These are phyloP conservation scores for Vigna mungo DNA, from an alignment of 306 rosid genomes.

Conservation along the genomic window DNA sequence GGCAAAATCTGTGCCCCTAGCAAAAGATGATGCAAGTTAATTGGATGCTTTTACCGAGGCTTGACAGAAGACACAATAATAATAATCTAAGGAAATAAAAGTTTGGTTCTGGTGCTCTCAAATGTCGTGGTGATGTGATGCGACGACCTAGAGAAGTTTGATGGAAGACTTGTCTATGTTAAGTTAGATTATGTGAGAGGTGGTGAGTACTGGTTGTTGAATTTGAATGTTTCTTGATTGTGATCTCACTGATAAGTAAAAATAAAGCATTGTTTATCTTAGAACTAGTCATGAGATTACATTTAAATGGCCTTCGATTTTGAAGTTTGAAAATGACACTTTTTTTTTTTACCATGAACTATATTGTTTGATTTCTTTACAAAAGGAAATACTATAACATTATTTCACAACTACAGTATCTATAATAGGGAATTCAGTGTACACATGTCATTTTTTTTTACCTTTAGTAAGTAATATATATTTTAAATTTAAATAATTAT, in stretches of 20 bases:
- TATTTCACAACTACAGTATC: not conserved
- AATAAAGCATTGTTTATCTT: not conserved
- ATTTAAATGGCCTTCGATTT: not conserved
- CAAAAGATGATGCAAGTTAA: slow-evolving; percentile 61
- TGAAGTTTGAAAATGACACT: not conserved
- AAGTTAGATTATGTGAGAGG: not conserved
- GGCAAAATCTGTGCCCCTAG: slow-evolving; percentile 79
- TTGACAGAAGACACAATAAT: slow-evolving; percentile 35
- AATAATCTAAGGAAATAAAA: slow-evolving; percentile 44
- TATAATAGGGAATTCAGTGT: too few relatives aligned
- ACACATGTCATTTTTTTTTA: too few relatives aligned
- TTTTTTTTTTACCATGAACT: not conserved
- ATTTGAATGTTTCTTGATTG: slow-evolving; percentile 2
- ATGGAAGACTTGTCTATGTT: slow-evolving; percentile 26
- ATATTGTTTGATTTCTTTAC: too few relatives aligned
- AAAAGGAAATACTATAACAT: too few relatives aligned
- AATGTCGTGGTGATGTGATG: slow-evolving; percentile 28
- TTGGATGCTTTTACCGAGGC: slow-evolving; percentile 3
- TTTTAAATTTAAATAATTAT: too few relatives aligned
- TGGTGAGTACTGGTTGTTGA: slow-evolving; percentile 10
- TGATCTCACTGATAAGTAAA: not conserved
- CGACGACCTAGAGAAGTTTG: not conserved
- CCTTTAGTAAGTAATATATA: too few relatives aligned
- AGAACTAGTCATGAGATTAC: not conserved
- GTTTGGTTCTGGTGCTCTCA: slow-evolving; percentile 34